Percentiles rank a stretch among this genome's conserved stretches.
phyloP scores from a whole-genome alignment of 1,284 basidiomycete genomes.

The Pascua guehoae region DNA sequence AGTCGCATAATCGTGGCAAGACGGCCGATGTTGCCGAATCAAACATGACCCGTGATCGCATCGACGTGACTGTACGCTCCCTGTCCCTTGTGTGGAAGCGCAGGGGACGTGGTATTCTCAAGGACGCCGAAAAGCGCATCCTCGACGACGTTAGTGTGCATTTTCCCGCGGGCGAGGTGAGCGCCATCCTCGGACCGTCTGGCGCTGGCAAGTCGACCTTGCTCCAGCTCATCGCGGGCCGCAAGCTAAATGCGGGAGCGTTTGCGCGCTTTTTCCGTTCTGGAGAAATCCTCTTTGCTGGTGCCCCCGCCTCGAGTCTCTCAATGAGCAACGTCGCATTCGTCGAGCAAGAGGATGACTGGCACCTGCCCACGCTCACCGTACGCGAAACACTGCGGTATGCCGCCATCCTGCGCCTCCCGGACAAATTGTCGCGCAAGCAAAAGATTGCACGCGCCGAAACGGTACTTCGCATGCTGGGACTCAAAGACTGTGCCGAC shows the following conservation, averaged over 20 bases:
- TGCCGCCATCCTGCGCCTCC: conserved; percentile 55
- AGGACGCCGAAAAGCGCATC: conserved; percentile 44
- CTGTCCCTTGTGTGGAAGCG: conserved; percentile 42
- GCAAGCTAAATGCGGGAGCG: conserved; percentile 43
- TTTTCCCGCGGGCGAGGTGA: conserved; percentile 53
- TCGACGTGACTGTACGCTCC: conserved; percentile 44
- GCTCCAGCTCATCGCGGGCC: conserved; percentile 52
- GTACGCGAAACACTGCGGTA: conserved; percentile 52
- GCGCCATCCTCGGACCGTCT: conserved; percentile 51
- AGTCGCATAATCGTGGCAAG: conserved; percentile 43
- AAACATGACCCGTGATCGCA: conserved; percentile 46
- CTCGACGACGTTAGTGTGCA: conserved; percentile 49
- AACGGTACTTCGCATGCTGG: conserved; percentile 54
- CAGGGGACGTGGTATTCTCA: conserved; percentile 27
- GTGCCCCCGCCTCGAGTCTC: conserved; percentile 27
- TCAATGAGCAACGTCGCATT: conserved; percentile 51
- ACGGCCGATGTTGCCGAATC: conserved; percentile 41
- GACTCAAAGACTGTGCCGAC: conserved; percentile 56
- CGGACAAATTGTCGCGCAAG: conserved; percentile 47
- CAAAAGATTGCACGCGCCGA: conserved; percentile 54
- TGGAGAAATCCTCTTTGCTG: conserved; percentile 48
- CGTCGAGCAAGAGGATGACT: conserved; percentile 57
- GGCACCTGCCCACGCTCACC: conserved; percentile 53
- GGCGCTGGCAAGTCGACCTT: conserved; percentile 54
- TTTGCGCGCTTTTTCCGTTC: conserved; percentile 41